Conservation (phyloP, 169 alveolate genomes). For the Plasmodium vivax region DNA sequence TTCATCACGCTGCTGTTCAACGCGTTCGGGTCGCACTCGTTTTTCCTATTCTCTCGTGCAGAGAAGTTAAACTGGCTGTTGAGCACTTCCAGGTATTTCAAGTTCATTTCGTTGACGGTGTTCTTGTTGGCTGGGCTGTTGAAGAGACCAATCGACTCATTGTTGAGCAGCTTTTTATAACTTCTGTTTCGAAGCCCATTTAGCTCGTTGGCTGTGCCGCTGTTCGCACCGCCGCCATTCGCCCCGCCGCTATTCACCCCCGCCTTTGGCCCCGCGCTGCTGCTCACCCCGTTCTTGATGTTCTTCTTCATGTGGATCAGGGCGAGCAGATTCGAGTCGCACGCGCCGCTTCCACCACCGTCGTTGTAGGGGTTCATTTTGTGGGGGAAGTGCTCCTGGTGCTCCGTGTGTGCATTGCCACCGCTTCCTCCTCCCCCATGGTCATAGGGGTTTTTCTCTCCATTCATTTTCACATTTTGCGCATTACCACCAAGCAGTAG, state of each 20-base stretch:
- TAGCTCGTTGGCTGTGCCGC: not conserved
- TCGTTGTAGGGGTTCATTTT: conserved; percentile 21
- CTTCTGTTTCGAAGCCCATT: conserved; percentile 1
- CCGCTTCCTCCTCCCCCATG: not conserved
- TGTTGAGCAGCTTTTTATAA: conserved; percentile 15
- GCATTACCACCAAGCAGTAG: not conserved
- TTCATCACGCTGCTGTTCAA: conserved; percentile 4
- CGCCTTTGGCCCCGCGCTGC: not conserved
- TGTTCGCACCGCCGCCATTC: too few species aligned
- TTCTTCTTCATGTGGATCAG: conserved; percentile 19
- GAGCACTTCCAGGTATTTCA: conserved; percentile 41
- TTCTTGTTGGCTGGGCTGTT: not conserved
- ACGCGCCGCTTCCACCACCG: not conserved
- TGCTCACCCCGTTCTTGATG: not conserved
- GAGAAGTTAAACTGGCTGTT: conserved; percentile 35
- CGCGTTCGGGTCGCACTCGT: not conserved
- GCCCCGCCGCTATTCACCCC: too few species aligned
- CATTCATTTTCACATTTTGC: not conserved
- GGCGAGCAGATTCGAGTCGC: conserved; percentile 26
- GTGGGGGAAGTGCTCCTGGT: not conserved
- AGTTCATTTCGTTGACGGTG: conserved; percentile 17
- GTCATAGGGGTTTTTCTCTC: not conserved
- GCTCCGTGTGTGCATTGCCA: not conserved
- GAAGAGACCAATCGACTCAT: not conserved
- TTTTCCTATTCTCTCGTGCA: conserved; percentile 10